Evolutionary conservation across 352 stramenopile species (phyloP), one percentile per base, ranked within the genome.

Genomic region (Pilasporangium apinafurcum): DNA sequence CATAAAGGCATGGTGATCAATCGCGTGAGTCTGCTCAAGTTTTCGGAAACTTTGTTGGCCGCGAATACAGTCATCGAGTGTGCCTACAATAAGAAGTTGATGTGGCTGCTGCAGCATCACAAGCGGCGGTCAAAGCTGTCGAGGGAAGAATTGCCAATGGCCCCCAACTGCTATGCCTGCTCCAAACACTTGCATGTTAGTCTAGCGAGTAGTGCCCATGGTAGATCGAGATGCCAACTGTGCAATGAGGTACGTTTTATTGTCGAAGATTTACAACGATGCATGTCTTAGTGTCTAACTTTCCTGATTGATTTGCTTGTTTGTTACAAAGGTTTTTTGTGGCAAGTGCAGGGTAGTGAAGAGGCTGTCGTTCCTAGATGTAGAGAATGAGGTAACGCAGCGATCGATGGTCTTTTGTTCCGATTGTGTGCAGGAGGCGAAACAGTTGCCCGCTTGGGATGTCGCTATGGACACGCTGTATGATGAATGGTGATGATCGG

Each of bases 41-140:
- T 72, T 24, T 57, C 58, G 29, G 57, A 77, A 0, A 44, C 24
- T 13, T 51, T 84, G 47, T 40, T 78, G 2, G 55, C 66, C 14
- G 56, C 52, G 6, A 35, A 62, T 16, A 60, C 67, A 35, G 41
- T 83, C 0, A 65, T 79, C 20, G 70, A 86, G 34, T 77, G 70
- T 43, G 62, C 65, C 14, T 69, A 84, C 48, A 50, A 77, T 44
- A 86, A 80, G 50, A 86, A 86, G 47, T 56, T 86, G 4, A 70
- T 62, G 40, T 83, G 70, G 70, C 65, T 84, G 36, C 65, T 82
- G 32, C 37, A 53, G 13, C 44, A 62, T 25, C 41, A 14, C 32
- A 36, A 26, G 9, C 33, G 42, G 10, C 40, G 24, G 24, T 1
- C 9, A 14, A 7, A 54, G 16, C 62, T 51, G 13, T 41, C 44